Percentiles rank a stretch among this genome's conserved stretches.
phyloP scores from a whole-genome alignment of 2,329 filamentous ascomycete genomes.

The Fonsecaea nubica region DNA sequence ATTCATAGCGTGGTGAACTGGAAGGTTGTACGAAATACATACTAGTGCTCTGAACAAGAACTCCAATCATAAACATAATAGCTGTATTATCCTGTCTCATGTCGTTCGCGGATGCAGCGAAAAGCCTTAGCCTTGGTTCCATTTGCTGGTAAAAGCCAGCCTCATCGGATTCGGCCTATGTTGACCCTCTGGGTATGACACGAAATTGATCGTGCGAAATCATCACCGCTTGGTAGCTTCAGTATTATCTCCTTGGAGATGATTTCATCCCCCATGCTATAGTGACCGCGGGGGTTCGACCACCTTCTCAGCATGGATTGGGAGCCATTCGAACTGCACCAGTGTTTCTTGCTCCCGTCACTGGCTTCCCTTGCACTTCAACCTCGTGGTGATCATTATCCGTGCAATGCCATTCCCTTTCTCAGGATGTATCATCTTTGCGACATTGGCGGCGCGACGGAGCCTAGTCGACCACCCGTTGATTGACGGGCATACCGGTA shows the following conservation, averaged over 20 bases:
- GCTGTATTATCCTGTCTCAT: neutral
- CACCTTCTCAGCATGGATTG: neutral
- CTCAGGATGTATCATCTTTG: neutral
- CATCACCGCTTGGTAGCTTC: neutral
- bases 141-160: neutral
- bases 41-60: constrained; percentile 8
- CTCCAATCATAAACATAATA: neutral
- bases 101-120: neutral
- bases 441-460: neutral
- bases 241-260: neutral
- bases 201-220: neutral
- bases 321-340: neutral
- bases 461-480: neutral
- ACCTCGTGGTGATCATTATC: neutral
- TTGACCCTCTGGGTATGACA: neutral
- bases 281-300: neutral
- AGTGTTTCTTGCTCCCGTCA: neutral
- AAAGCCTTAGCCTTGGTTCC: too few species aligned
- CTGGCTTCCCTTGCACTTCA: neutral
- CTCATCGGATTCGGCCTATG: neutral
- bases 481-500: neutral
- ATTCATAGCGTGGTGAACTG: constrained; percentile 11
- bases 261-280: neutral
- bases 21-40: constrained; percentile 19
- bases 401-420: neutral